Evolutionary conservation across 495 filamentous ascomycete genomes (phyloP).

Genomic region (Aspergillus cavernicola): DNA sequence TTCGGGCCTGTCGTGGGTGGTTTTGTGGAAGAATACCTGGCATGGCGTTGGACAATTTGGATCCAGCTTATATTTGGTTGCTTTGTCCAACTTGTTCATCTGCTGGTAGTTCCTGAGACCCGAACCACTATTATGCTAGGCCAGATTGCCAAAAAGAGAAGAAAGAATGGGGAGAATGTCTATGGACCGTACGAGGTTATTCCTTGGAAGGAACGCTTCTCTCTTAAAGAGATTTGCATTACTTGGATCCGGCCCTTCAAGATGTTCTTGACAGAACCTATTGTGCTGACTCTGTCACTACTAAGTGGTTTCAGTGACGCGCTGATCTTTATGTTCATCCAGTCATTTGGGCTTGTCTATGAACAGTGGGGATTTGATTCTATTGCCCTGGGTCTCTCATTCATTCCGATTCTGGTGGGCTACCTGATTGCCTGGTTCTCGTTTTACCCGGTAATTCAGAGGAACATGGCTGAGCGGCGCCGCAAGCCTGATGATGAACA

Average conservation of each 20-base stretch:
- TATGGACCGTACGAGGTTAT: constrained; percentile 63
- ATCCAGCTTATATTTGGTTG: constrained; percentile 58
- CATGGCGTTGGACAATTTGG: constrained; percentile 56
- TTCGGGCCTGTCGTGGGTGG: constrained; percentile 60
- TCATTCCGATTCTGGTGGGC: constrained; percentile 58
- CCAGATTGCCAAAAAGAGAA: constrained; percentile 51
- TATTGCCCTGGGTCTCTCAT: constrained; percentile 49
- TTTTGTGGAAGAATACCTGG: constrained; percentile 49
- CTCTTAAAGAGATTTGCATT: constrained; percentile 48
- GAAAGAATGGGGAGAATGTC: constrained; percentile 49
- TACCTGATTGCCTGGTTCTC: constrained; percentile 56
- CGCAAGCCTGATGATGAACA: constrained; percentile 49
- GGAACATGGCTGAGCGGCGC: constrained; percentile 47
- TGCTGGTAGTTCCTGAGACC: constrained; percentile 55
- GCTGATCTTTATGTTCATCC: constrained; percentile 65
- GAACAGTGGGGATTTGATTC: constrained; percentile 54
- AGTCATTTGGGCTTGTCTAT: constrained; percentile 57
- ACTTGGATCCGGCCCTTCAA: constrained; percentile 58
- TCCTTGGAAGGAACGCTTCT: constrained; percentile 57
- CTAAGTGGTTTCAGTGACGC: constrained; percentile 60
- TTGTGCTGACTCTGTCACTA: constrained; percentile 55
- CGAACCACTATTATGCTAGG: constrained; percentile 59
- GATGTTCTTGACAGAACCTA: constrained; percentile 61
- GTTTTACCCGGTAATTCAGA: constrained; percentile 51
- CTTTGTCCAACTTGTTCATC: constrained; percentile 50